Percentiles rank a stretch among this genome's conserved stretches.
Conservation (phyloP, 352 stramenopile genomes). For the Pythium myriotylum region DNA sequence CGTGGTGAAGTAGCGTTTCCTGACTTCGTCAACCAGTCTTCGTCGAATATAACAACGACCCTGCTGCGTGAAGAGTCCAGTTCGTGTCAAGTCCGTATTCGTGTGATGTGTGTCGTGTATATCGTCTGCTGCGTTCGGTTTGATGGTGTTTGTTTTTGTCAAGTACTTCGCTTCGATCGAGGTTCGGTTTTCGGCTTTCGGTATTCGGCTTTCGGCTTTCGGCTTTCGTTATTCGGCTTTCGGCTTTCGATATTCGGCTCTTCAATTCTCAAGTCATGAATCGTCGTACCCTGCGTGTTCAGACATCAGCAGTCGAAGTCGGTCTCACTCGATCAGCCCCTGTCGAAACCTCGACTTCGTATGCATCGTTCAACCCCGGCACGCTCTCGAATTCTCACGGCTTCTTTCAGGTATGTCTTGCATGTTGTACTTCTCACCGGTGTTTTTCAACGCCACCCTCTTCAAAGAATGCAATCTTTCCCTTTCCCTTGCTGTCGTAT, state of each 20-base stretch:
- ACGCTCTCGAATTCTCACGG: no score
- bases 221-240: no score
- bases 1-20: slow-evolving; percentile 5
- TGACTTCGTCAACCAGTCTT: slow-evolving; percentile 1
- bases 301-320: no score
- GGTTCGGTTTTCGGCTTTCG: no score
- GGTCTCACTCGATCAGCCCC: no score
- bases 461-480: background rate
- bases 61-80: slow-evolving; percentile 1
- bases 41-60: slow-evolving; percentile 6
- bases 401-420: slow-evolving; percentile 4
- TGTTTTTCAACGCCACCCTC: slow-evolving; percentile 28
- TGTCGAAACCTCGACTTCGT: no score
- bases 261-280: no score
- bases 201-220: no score
- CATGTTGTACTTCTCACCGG: slow-evolving; percentile 2
- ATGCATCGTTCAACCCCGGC: no score
- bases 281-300: no score
- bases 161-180: background rate
- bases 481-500: no score
- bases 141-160: slow-evolving; percentile 5
- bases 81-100: slow-evolving; percentile 1
- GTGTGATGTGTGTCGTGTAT: slow-evolving; percentile 4
- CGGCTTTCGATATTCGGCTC: no score
- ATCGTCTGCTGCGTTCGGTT: background rate